phyloP scores from a whole-genome alignment of 768 basidiomycete genomes.

The Coprinopsis marcescibilis region DNA sequence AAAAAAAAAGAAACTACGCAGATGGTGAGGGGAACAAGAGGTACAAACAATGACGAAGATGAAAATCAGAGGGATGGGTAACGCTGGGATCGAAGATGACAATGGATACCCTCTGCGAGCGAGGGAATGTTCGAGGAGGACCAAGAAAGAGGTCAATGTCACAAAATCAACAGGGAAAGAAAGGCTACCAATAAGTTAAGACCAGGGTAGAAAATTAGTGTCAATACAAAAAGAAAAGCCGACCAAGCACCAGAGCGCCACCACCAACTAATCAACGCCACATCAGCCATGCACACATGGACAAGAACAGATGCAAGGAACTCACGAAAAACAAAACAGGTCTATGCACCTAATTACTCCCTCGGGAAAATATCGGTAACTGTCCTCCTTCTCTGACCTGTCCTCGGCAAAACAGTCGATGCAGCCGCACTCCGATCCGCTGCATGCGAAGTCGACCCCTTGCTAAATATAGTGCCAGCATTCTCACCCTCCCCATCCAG shows the following conservation, averaged over 20 bases:
- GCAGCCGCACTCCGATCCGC: slow-evolving; percentile 39
- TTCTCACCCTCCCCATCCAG: slow-evolving; percentile 33
- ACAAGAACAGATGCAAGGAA: neutral
- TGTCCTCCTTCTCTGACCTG: slow-evolving; percentile 36
- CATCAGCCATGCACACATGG: neutral
- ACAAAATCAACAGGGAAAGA: too few species aligned
- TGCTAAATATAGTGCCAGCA: slow-evolving; percentile 8
- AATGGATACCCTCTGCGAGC: too few species aligned
- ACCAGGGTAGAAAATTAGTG: too few species aligned
- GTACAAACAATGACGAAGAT: neutral
- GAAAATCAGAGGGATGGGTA: too few species aligned
- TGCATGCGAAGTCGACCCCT: slow-evolving; percentile 22
- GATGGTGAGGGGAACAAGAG: neutral
- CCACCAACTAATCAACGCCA: too few species aligned
- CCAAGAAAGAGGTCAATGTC: too few species aligned
- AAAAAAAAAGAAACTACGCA: neutral
- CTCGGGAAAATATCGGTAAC: slow-evolving; percentile 42
- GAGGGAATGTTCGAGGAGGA: too few species aligned
- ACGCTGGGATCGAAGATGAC: too few species aligned
- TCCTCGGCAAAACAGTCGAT: slow-evolving; percentile 22
- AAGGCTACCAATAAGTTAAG: too few species aligned
- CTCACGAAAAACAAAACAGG: slow-evolving; percentile 9
- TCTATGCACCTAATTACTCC: slow-evolving; percentile 15
- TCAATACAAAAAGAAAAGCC: too few species aligned
- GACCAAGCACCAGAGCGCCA: too few species aligned